phyloP scores from a whole-genome alignment of 495 filamentous ascomycete species.

The Penicillium taxi region DNA sequence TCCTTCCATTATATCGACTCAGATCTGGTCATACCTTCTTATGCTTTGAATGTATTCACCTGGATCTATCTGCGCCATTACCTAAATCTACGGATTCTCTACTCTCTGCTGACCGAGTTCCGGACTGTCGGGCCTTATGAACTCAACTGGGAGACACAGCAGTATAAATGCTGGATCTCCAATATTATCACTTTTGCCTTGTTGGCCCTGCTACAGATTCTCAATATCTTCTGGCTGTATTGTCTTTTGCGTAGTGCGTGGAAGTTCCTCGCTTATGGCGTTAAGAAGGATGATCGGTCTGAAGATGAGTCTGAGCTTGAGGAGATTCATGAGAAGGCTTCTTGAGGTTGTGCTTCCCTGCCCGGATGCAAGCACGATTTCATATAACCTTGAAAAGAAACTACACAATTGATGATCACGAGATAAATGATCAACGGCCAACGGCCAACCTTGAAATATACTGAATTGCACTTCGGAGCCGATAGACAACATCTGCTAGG shows the following conservation, averaged over 20 bases:
- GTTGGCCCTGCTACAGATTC: conserved; percentile 56
- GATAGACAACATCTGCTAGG: too few relatives aligned
- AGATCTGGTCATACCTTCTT: conserved; percentile 63
- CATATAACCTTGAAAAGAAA: too few relatives aligned
- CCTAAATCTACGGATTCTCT: conserved; percentile 72
- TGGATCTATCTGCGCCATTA: conserved; percentile 90
- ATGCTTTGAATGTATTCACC: conserved; percentile 59
- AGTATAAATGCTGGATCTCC: conserved; percentile 65
- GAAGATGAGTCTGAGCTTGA: conserved; percentile 13
- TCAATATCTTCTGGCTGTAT: conserved; percentile 76
- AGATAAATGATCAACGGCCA: too few relatives aligned
- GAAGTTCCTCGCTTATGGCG: conserved; percentile 15
- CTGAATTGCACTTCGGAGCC: too few relatives aligned
- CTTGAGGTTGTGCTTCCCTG: too few relatives aligned
- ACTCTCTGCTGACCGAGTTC: conserved; percentile 70
- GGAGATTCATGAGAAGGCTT: neutral
- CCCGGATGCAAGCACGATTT: too few relatives aligned
- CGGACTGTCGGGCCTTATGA: conserved; percentile 71
- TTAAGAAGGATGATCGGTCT: conserved; percentile 24
- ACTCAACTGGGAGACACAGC: conserved; percentile 64
- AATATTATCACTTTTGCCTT: conserved; percentile 57
- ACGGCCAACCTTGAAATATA: too few relatives aligned
- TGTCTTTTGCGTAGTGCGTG: conserved; percentile 48
- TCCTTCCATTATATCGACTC: conserved; percentile 78
- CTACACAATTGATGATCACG: too few relatives aligned